phyloP scores from a whole-genome alignment of 305 asterid species.

The Coffea humblotiana region DNA sequence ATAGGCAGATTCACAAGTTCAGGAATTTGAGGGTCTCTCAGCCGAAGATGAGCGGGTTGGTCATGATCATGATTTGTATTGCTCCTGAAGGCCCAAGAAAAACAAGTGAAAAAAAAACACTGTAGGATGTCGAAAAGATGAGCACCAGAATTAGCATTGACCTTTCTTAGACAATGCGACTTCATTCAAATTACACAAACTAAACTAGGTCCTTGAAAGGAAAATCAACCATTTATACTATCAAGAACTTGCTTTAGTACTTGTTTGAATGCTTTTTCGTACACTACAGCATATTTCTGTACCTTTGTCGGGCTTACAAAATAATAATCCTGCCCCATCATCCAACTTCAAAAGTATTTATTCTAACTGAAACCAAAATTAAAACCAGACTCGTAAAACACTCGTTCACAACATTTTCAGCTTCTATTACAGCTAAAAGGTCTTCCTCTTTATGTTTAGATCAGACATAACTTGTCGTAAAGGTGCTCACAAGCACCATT shows the following conservation, averaged over 20 bases:
- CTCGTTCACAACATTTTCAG: background rate
- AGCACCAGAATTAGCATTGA: background rate
- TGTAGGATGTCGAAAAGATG: background rate
- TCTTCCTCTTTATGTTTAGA: background rate
- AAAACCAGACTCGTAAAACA: background rate
- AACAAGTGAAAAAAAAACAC: background rate
- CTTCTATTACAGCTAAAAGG: background rate
- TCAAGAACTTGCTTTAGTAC: background rate
- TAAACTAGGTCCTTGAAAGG: background rate
- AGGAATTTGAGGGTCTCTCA: slow-evolving; percentile 69
- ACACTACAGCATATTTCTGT: background rate
- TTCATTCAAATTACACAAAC: background rate
- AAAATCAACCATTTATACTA: background rate
- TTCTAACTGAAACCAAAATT: background rate
- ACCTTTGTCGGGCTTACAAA: background rate
- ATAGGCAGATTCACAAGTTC: slow-evolving; percentile 66
- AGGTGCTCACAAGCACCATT: background rate
- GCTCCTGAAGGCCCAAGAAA: slow-evolving; percentile 60
- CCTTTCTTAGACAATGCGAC: background rate
- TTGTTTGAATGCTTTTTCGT: background rate
- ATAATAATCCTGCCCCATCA: background rate
- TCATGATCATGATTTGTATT: slow-evolving; percentile 94
- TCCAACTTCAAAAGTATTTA: background rate
- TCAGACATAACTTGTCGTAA: background rate
- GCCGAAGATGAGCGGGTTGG: slow-evolving; percentile 87